phyloP scores from a whole-genome alignment of 176 grass and related monocot genomes.

The Carex scoparia region DNA sequence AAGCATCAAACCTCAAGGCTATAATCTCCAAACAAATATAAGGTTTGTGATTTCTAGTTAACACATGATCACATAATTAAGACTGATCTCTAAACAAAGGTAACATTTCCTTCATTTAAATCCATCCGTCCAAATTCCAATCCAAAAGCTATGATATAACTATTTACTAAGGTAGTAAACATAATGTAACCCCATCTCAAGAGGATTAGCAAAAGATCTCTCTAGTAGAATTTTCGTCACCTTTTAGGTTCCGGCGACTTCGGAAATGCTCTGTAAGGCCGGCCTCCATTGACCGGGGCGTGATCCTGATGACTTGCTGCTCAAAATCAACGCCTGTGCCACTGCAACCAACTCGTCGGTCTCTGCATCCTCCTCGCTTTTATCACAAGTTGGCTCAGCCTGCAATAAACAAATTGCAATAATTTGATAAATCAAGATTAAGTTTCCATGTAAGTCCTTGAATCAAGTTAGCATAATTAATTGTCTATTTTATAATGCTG shows the following conservation, averaged over 20 bases:
- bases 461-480: not conserved
- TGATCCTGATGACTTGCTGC: not conserved
- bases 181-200: not conserved
- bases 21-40: not conserved
- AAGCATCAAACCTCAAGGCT: not conserved
- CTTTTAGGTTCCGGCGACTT: not conserved
- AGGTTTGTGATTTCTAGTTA: not conserved
- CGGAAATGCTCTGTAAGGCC: conserved; percentile 14
- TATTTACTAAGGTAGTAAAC: conserved; percentile 11
- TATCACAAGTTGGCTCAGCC: not conserved
- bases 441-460: not conserved
- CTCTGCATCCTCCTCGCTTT: not conserved
- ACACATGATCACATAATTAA: not conserved
- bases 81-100: not conserved
- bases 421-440: not conserved
- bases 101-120: not conserved
- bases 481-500: not conserved
- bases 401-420: not conserved
- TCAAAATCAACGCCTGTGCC: not conserved
- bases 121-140: not conserved
- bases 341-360: conserved; percentile 19
- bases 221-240: not conserved
- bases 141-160: not conserved
- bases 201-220: too few relatives aligned
- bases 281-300: conserved; percentile 12